Base-by-base conservation (phyloP, 192 early-diverging fungal species). In the Phlyctochytrium planicorne region DNA sequence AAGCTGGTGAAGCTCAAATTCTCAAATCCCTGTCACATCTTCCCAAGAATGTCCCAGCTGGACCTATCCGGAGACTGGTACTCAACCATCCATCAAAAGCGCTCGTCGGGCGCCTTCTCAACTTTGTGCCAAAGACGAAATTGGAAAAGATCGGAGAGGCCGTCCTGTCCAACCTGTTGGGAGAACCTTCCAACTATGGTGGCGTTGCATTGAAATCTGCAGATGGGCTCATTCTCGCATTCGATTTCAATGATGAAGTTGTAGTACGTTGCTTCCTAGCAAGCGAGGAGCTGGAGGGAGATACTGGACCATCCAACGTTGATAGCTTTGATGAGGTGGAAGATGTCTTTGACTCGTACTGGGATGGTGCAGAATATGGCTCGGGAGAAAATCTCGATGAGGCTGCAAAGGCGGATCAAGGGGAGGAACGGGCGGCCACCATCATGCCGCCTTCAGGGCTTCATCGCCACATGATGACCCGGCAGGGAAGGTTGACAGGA, bases 331-430 rank as follows among this genome's bases (percentile, higher is more conserved):
- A 69, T 52, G 68, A 69, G 12, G 60, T 52, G 20, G 34, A 35
- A 16, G 68, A 69, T 30, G 25, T 69, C 24, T n/a, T 69, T 20
- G 34, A 20, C 52, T 24, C 68, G 0, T 69, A 69, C 34, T 47
- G 40, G 40, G 40, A 47, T 6, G 40, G 20, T 6, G 40, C 40
- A 20, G 40, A 20, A 6, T 6, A 20, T 20, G 40, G 10, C 6
- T 14, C 6, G 10, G 40, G 40, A 6, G 40, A 47, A 6, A 20
- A 6, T 20, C 10, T 14, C 40, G 40, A 47, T 20, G n/a, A n/a
- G n/a, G n/a, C n/a, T n/a, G n/a, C n/a, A n/a, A n/a, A n/a, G n/a
- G n/a, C n/a, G n/a, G n/a, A n/a, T n/a, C n/a, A n/a, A n/a, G n/a
- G n/a, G n/a, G n/a, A n/a, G n/a, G n/a, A n/a, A n/a, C n/a, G n/a